phyloP scores from a whole-genome alignment of 345 rosid species.

The Carallia pectinifolia region DNA sequence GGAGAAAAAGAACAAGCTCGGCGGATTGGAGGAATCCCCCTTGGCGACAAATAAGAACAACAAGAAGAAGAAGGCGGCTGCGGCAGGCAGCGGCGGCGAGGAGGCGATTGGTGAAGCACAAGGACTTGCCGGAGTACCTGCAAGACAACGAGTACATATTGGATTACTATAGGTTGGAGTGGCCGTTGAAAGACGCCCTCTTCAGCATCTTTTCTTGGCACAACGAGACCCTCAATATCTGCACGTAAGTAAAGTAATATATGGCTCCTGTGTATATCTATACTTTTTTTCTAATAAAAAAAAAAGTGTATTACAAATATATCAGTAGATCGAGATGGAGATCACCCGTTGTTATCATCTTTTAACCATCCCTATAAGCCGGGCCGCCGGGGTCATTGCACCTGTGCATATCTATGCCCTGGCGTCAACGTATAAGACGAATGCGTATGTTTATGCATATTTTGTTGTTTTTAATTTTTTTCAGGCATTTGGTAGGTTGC shows the following conservation, averaged over 20 bases:
- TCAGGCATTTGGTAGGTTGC: conserved; percentile 80
- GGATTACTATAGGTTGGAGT: conserved; percentile 79
- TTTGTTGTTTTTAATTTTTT: background rate
- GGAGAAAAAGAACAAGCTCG: too few relatives aligned
- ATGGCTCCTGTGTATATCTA: background rate
- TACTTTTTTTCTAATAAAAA: background rate
- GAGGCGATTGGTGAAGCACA: conserved; percentile 50
- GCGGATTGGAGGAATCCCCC: too few relatives aligned
- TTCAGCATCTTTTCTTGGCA: conserved; percentile 77
- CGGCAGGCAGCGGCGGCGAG: background rate
- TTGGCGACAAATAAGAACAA: too few relatives aligned
- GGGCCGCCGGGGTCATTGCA: too few relatives aligned
- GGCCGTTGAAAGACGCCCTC: conserved; percentile 70
- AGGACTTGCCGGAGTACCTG: conserved; percentile 76
- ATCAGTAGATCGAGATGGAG: too few relatives aligned
- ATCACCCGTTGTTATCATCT: too few relatives aligned
- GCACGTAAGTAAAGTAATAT: conserved; percentile 58
- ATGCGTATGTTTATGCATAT: too few relatives aligned
- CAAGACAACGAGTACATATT: conserved; percentile 85
- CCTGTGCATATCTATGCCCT: too few relatives aligned
- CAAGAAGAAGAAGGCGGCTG: too few relatives aligned
- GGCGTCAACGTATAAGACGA: too few relatives aligned
- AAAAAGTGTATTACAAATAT: too few relatives aligned
- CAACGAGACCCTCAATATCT: conserved; percentile 89
- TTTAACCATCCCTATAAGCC: too few relatives aligned